These are phyloP conservation scores for Colletotrichum liriopes DNA, from an alignment of 2,329 filamentous ascomycete species.

Conservation along the genomic window DNA sequence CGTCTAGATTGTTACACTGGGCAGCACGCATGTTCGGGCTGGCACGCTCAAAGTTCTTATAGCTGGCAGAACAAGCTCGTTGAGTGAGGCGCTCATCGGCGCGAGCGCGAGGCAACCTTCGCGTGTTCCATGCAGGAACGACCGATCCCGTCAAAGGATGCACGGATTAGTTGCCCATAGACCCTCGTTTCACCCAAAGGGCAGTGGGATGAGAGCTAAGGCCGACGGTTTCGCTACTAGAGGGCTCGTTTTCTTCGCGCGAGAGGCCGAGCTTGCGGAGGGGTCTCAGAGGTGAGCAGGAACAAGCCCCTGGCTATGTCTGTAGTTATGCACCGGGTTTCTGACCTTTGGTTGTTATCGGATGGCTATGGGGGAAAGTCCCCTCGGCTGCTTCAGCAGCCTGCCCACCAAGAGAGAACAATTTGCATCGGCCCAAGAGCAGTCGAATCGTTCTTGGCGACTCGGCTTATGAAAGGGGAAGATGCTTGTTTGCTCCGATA, in stretches of 20 bases:
- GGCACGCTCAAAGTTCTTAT: not conserved
- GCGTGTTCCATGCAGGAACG: not conserved
- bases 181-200: not conserved
- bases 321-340: not conserved
- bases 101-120: constrained; percentile 11
- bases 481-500: not conserved
- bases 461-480: not conserved
- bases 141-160: not conserved
- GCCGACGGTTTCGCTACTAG: not conserved
- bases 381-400: not conserved
- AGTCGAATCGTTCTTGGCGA: not conserved
- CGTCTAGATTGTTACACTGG: no score
- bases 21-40: not conserved
- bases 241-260: constrained; percentile 8
- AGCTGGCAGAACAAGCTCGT: not conserved
- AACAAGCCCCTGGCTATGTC: not conserved
- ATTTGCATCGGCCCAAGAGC: not conserved
- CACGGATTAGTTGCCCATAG: not conserved
- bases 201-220: not conserved
- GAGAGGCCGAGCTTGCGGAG: constrained; percentile 29
- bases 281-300: not conserved
- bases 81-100: not conserved
- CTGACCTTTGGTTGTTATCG: not conserved
- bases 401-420: not conserved
- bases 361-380: not conserved